These are phyloP conservation scores for Fusarium chaquense DNA, from an alignment of 2,329 filamentous ascomycete genomes.

Conservation along the genomic window DNA sequence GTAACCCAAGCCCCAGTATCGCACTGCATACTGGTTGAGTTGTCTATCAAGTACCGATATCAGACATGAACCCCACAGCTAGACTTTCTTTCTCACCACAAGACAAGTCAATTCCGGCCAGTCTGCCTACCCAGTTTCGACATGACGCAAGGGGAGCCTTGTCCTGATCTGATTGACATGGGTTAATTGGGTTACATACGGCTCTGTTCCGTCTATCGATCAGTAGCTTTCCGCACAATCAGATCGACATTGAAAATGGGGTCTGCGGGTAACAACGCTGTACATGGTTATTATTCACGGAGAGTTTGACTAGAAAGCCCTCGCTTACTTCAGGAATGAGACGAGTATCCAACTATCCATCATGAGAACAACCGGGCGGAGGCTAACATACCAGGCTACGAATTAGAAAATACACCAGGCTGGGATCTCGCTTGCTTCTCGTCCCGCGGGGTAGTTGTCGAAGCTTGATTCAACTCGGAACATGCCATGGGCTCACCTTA, in stretches of 20 bases:
- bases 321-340: slow-evolving; percentile 21
- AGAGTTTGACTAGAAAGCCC: slow-evolving; percentile 14
- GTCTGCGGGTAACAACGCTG: slow-evolving; percentile 1
- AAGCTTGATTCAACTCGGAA: slow-evolving; percentile 24
- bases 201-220: slow-evolving; percentile 38
- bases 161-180: slow-evolving; percentile 29
- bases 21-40: slow-evolving; percentile 10
- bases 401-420: background rate
- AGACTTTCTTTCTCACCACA: slow-evolving; percentile 44
- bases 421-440: background rate
- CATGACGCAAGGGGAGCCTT: slow-evolving; percentile 46
- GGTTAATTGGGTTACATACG: slow-evolving; percentile 27
- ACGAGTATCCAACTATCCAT: slow-evolving; percentile 33
- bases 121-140: slow-evolving; percentile 39
- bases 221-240: slow-evolving; percentile 28
- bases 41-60: slow-evolving; percentile 24
- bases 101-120: slow-evolving; percentile 9
- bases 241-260: slow-evolving; percentile 42
- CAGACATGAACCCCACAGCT: slow-evolving; percentile 40
- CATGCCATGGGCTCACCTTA: slow-evolving; percentile 8
- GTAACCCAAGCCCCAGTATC: slow-evolving; percentile 4
- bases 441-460: slow-evolving; percentile 10
- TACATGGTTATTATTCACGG: background rate
- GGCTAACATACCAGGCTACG: background rate
- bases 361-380: slow-evolving; percentile 11